A percentile compares a stretch with the other conserved stretches of the same genome.
These are phyloP conservation scores for Escovopsis weberi DNA, from an alignment of 2,329 filamentous ascomycete species.

Conservation along the genomic window DNA sequence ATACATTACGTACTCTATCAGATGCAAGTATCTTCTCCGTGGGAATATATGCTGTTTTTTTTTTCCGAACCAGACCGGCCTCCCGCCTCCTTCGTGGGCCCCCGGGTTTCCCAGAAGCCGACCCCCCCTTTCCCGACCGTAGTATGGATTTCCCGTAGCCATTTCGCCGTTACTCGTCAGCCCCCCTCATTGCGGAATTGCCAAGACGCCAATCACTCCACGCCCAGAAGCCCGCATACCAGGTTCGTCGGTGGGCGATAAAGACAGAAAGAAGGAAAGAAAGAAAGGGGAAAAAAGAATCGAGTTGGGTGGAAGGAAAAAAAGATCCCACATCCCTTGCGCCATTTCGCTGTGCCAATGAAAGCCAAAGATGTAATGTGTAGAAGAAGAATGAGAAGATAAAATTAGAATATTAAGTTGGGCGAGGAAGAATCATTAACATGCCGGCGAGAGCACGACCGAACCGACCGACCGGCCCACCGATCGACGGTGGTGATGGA, in stretches of 20 bases:
- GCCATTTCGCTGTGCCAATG: constrained; percentile 26
- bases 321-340: constrained; percentile 17
- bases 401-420: constrained; percentile 18
- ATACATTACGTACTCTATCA: constrained; percentile 27
- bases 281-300: no score
- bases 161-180: constrained; percentile 2
- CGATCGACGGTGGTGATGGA: constrained; percentile 6
- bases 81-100: no score
- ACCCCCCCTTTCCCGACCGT: constrained; percentile 3
- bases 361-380: constrained; percentile 24
- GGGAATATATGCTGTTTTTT: constrained; percentile 16
- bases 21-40: constrained; percentile 11
- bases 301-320: constrained; percentile 3
- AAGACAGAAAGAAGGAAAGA: no score
- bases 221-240: no score
- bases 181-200: constrained; percentile 12
- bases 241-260: no score
- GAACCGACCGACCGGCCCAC: background rate
- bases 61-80: no score
- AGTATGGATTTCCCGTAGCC: constrained; percentile 1
- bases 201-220: no score
- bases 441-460: constrained; percentile 7
- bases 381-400: constrained; percentile 5
- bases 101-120: no score
- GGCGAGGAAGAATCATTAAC: constrained; percentile 14